Evolutionary conservation across 768 basidiomycete genomes (phyloP).

Genomic region (Mycena vitilis): DNA sequence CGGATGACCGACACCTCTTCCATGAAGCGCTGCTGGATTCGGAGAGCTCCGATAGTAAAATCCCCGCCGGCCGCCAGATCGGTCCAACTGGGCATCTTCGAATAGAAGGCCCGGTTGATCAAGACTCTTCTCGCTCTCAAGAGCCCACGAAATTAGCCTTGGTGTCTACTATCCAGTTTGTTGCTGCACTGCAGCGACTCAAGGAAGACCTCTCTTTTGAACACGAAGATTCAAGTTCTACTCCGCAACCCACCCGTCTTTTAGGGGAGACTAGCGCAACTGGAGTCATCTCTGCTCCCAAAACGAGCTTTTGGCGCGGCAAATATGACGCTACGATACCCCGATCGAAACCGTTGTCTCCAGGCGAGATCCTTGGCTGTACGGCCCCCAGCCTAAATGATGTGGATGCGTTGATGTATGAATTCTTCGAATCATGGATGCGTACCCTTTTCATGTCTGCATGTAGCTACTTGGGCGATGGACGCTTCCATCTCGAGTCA

Average conservation of each 20-base stretch:
- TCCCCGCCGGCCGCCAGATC: constrained; percentile 59
- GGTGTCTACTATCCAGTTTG: constrained; percentile 98
- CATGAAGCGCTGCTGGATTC: constrained; percentile 69
- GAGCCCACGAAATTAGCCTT: constrained; percentile 82
- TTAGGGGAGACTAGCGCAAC: constrained; percentile 9
- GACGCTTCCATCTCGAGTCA: constrained; percentile 97
- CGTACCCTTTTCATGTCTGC: constrained; percentile 24
- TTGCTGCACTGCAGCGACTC: constrained; percentile 88
- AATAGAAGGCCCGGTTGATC: constrained; percentile 61
- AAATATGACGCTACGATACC: constrained; percentile 84
- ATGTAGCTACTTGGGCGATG: constrained; percentile 93
- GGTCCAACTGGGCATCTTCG: constrained; percentile 67
- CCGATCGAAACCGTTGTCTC: constrained; percentile 90
- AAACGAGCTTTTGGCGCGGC: constrained; percentile 61
- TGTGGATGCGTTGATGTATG: constrained; percentile 93
- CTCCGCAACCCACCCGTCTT: constrained; percentile 30
- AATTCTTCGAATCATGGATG: constrained; percentile 10
- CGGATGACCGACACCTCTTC: constrained; percentile 77
- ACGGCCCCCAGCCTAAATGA: constrained; percentile 85
- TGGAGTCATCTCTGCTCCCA: constrained; percentile 3
- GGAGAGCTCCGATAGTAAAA: constrained; percentile 57
- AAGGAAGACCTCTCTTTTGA: constrained; percentile 78
- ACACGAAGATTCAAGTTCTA: constrained; percentile 39
- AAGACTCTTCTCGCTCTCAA: constrained; percentile 12
- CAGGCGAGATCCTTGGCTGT: constrained; percentile 97